Percentiles rank a stretch among this genome's conserved stretches.
Conservation (phyloP, 345 rosid species). For the Geranium brycei region DNA sequence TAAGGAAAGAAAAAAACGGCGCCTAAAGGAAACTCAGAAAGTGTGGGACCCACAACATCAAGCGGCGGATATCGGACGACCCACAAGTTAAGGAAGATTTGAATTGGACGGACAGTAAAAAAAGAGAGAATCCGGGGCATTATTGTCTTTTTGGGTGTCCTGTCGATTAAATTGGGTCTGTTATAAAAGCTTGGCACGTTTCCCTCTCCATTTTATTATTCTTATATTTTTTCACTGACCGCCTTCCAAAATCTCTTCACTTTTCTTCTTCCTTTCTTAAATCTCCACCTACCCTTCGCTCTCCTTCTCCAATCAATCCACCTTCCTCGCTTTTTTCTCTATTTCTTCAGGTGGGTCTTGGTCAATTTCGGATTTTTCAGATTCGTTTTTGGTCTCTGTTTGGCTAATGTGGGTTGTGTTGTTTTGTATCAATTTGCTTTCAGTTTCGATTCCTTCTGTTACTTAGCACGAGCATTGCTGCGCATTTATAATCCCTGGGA, state of each 20-base stretch:
- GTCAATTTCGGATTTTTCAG: not conserved
- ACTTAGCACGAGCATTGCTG: not conserved
- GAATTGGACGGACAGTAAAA: no score
- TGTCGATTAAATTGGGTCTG: constrained; percentile 7
- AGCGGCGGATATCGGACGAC: no score
- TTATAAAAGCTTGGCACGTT: constrained; percentile 15
- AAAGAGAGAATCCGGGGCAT: no score
- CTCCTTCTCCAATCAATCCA: not conserved
- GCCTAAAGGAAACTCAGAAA: no score
- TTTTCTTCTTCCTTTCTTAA: not conserved
- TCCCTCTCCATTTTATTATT: constrained; percentile 1
- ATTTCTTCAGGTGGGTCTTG: no score
- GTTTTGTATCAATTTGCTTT: constrained; percentile 20
- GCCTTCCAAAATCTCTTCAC: constrained; percentile 15
- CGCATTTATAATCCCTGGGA: no score
- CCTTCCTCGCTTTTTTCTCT: not conserved
- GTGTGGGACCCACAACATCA: no score
- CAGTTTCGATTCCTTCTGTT: constrained; percentile 10
- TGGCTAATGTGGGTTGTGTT: constrained; percentile 6
- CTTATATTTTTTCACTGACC: constrained; percentile 9
- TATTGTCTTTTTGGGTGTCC: no score
- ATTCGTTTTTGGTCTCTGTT: not conserved
- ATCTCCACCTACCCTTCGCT: not conserved
- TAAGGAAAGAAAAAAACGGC: no score
- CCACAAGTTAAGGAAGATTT: no score